Evolutionary conservation across 2,329 filamentous ascomycete species (phyloP), one percentile per base, ranked within the genome.

Genomic region (Falciphora oryzae): DNA sequence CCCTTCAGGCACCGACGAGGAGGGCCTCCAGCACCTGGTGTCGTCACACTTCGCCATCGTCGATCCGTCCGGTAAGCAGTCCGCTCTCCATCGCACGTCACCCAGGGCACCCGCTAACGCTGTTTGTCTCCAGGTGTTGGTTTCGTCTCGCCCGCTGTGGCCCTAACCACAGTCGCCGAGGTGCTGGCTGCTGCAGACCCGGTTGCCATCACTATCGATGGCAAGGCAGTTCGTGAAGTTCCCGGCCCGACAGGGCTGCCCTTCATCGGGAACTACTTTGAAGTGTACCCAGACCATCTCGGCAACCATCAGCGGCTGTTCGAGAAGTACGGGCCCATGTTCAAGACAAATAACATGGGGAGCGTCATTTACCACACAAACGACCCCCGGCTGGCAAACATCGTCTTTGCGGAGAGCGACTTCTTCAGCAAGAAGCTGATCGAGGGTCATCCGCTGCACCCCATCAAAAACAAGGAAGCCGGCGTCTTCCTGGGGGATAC

Each of bases 291-390:
- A 0, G 84, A 86, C 67, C 83, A 84, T 65, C 75, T 86, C 1
- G 83, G 84, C 3, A 86, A 86, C 71, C 80, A 84, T 65, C 78
- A 84, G 59, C 77, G 83, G 0, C 73, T 85, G 1, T 85, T 85
- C 63, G 78, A 81, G 1, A 77, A 77, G 53, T 85, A 83, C 65
- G 83, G 83, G 0, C 78, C 80, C 0, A 66, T 86, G 1, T 77
- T 86, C 70, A 78, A 78, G 67, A 85, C 83, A 0, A 80, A 70
- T 27, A 84, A 79, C 70, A 78, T 85, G 73, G 83, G 83, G 11
- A 80, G 72, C 63, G 74, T 71, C 0, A 75, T 77, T 10, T 85
- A 83, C 68, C 77, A 78, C 32, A 85, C 83, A 58, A 83, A 85
- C 65, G 77, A 81, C 66, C 81, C 83, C 0, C 67, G 73, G 3